Percentiles rank a stretch among this genome's conserved stretches.
Evolutionary conservation across 2,329 filamentous ascomycete species (phyloP).

Genomic region (Curvularia sp.): DNA sequence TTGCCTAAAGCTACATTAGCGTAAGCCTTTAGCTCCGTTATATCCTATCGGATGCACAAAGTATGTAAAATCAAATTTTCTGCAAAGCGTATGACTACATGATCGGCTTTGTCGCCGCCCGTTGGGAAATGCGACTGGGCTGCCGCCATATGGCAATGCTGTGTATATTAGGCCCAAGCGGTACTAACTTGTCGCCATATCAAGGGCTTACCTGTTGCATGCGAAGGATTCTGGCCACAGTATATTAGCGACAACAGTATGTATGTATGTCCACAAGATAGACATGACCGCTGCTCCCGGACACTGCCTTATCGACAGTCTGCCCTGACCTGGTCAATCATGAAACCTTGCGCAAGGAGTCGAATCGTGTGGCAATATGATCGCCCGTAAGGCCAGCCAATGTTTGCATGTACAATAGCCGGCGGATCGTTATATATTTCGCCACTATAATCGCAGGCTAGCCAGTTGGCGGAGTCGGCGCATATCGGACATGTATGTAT

Average conservation of each 20-base stretch:
- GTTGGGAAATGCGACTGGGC: neutral
- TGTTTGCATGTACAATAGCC: neutral
- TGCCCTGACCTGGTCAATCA: neutral
- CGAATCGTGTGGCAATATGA: neutral
- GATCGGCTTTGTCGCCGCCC: neutral
- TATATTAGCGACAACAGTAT: no score
- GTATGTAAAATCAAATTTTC: conserved; percentile 18
- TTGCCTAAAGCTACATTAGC: conserved; percentile 19
- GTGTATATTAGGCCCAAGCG: neutral
- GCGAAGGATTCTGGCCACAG: neutral
- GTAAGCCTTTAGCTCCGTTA: conserved; percentile 15
- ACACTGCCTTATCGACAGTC: neutral
- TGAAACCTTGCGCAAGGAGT: neutral
- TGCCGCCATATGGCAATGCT: neutral
- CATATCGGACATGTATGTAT: neutral
- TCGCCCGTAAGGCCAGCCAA: neutral
- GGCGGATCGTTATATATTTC: no score
- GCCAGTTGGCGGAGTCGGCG: neutral
- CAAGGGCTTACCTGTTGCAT: neutral
- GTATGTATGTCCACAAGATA: no score
- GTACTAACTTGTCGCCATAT: neutral
- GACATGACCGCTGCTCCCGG: neutral
- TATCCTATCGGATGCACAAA: conserved; percentile 18
- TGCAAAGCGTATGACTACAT: neutral
- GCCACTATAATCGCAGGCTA: no score